Base-by-base conservation (phyloP, 257 asterid species). In the Solanum lycopersicoides region DNA sequence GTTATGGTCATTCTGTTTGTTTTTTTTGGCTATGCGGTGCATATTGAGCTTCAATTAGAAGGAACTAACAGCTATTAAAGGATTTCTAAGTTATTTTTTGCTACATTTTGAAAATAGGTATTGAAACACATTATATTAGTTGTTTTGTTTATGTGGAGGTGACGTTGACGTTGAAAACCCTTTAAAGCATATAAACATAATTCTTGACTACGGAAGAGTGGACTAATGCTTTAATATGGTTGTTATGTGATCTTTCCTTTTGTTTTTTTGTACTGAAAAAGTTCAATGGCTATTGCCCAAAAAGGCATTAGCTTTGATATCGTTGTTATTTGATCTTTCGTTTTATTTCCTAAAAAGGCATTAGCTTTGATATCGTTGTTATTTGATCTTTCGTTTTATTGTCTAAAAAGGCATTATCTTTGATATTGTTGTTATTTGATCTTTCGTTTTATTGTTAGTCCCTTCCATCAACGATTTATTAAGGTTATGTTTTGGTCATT, bases 121-220 rank as follows among this genome's bases (percentile, higher is more conserved):
- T 56, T 18, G n/a, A 56, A 56, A 56, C 7, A 56, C 11, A 6
- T 18, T 4, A n/a, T 20, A 59, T 59, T 59, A 8, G 66, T 59
- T 59, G 28, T 59, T 59, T 59, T 20, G 25, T 59, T 59, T 59
- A 7, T 20, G 66, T 59, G 66, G n/a, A n/a, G n/a, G n/a, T n/a
- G n/a, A n/a, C n/a, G n/a, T n/a, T n/a, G n/a, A n/a, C n/a, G n/a
- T n/a, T n/a, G n/a, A n/a, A n/a, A n/a, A n/a, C n/a, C n/a, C n/a
- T n/a, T n/a, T n/a, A n/a, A n/a, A n/a, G n/a, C n/a, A n/a, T n/a
- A n/a, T 96, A 13, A 91, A 2, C 18, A 56, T 56, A 56, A 18
- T 92, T 28, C 94, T 95, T 35, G 92, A 18, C 65, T 56, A 53
- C 63, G 18, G 65, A 20, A 56, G 7, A 56, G 18, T 18, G n/a